Evolutionary conservation across 495 filamentous ascomycete genomes (phyloP).

Genomic region (Lasiosphaeria hispida): DNA sequence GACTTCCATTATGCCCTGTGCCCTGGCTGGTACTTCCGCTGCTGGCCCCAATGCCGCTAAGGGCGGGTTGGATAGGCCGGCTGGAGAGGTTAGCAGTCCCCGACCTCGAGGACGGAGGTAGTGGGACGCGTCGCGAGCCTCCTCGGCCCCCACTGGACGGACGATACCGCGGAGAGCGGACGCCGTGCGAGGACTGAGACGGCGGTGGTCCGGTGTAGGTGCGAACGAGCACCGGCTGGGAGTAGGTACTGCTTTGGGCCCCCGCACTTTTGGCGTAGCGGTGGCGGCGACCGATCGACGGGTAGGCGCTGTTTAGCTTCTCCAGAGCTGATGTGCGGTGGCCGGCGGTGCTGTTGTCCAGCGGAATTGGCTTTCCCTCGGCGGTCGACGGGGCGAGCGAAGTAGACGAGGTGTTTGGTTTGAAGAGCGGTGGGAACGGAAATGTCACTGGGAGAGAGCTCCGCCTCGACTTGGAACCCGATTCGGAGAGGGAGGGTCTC

Average conservation of each 20-base stretch:
- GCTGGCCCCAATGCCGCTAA: slow-evolving; percentile 25
- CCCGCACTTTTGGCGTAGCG: slow-evolving; percentile 45
- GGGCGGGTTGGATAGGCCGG: slow-evolving; percentile 22
- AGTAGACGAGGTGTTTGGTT: slow-evolving; percentile 39
- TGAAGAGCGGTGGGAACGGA: slow-evolving; percentile 38
- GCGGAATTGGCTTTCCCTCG: slow-evolving; percentile 44
- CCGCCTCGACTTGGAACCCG: slow-evolving; percentile 11
- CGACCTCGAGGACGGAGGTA: slow-evolving; percentile 21
- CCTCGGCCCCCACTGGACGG: slow-evolving; percentile 27
- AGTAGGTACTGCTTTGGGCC: slow-evolving; percentile 52
- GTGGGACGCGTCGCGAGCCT: slow-evolving; percentile 28
- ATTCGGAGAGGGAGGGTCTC: slow-evolving; percentile 6
- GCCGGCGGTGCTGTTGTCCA: slow-evolving; percentile 39
- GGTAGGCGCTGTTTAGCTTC: slow-evolving; percentile 46
- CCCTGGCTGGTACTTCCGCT: slow-evolving; percentile 1
- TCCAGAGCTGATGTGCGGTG: slow-evolving; percentile 42
- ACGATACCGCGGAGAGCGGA: slow-evolving; percentile 18
- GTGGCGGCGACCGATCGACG: slow-evolving; percentile 33
- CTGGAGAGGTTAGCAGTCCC: slow-evolving; percentile 16
- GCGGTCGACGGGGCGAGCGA: slow-evolving; percentile 44
- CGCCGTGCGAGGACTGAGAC: slow-evolving; percentile 24
- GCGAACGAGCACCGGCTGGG: slow-evolving; percentile 55
- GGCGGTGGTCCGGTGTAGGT: slow-evolving; percentile 47
- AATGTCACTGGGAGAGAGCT: slow-evolving; percentile 29
- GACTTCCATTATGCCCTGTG: slow-evolving; percentile 1